A percentile compares a stretch with the other conserved stretches of the same genome.
Evolutionary conservation across 305 asterid genomes (phyloP).

Genomic region (Solanum chacoense): DNA sequence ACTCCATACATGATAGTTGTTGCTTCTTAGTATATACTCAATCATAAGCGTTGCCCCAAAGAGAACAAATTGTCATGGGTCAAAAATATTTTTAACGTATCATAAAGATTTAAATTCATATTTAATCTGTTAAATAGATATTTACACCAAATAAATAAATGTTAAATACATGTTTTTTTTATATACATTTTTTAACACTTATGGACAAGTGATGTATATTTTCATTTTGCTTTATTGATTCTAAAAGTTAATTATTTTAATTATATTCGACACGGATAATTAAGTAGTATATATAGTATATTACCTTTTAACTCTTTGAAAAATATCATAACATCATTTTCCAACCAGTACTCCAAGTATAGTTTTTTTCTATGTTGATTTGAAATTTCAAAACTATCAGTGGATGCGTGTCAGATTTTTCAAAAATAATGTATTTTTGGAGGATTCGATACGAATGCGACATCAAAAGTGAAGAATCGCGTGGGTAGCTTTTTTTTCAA

Average conservation of each 20-base stretch:
- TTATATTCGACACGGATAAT: neutral
- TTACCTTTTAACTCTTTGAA: neutral
- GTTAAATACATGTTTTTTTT: neutral
- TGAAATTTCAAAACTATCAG: neutral
- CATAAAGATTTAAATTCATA: neutral
- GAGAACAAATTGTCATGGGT: neutral
- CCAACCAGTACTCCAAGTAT: neutral
- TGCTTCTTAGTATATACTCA: neutral
- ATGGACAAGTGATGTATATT: neutral
- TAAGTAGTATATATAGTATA: neutral
- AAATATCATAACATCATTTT: neutral
- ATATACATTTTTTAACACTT: neutral
- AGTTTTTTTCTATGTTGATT: too few species aligned
- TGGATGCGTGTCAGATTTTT: neutral
- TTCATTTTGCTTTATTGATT: neutral
- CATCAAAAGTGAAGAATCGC: too few species aligned
- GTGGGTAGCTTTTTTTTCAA: neutral
- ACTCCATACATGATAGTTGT: neutral
- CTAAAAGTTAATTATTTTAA: neutral
- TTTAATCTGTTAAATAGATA: neutral
- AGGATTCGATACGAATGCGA: neutral
- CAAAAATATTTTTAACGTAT: neutral
- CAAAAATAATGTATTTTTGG: too few species aligned
- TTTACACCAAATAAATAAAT: neutral
- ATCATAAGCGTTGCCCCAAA: neutral